These are phyloP conservation scores for Lachnellula subtilissima DNA, from an alignment of 2,329 filamentous ascomycete species.

Conservation along the genomic window DNA sequence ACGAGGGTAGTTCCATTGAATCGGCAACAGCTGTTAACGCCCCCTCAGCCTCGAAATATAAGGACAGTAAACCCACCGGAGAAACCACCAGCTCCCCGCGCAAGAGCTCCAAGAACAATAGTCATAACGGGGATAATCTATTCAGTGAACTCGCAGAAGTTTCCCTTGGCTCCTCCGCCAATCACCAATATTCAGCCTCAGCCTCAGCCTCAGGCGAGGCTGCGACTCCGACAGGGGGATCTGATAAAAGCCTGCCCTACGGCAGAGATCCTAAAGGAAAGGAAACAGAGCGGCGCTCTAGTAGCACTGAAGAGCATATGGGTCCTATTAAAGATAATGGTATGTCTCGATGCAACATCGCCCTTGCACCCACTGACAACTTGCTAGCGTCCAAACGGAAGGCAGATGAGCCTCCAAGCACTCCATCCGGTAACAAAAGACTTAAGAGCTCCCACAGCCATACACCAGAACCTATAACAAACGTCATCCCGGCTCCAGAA, in stretches of 20 bases:
- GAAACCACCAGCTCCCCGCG: neutral
- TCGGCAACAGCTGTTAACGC: neutral
- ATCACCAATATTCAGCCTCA: neutral
- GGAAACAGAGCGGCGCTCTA: neutral
- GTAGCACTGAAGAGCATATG: conserved; percentile 13
- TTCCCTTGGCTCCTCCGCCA: neutral
- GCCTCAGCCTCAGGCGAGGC: neutral
- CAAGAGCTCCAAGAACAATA: neutral
- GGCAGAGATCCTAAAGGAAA: neutral
- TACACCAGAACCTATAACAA: conserved; percentile 39
- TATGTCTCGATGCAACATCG: neutral
- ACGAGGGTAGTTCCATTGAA: neutral
- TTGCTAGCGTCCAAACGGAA: conserved; percentile 57
- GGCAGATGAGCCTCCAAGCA: conserved; percentile 60
- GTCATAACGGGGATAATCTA: neutral
- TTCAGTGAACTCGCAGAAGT: too few species aligned
- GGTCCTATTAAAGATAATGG: conserved; percentile 24
- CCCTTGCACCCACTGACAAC: conserved; percentile 1
- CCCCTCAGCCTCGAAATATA: neutral
- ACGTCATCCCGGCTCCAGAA: conserved; percentile 49
- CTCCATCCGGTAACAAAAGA: conserved; percentile 59
- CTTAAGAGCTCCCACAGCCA: conserved; percentile 47
- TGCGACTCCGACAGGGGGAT: neutral
- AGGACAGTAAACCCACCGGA: neutral
- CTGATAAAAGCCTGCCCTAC: neutral